Evolutionary conservation across 768 basidiomycete genomes (phyloP).

Genomic region (Rubroboletus satanas): DNA sequence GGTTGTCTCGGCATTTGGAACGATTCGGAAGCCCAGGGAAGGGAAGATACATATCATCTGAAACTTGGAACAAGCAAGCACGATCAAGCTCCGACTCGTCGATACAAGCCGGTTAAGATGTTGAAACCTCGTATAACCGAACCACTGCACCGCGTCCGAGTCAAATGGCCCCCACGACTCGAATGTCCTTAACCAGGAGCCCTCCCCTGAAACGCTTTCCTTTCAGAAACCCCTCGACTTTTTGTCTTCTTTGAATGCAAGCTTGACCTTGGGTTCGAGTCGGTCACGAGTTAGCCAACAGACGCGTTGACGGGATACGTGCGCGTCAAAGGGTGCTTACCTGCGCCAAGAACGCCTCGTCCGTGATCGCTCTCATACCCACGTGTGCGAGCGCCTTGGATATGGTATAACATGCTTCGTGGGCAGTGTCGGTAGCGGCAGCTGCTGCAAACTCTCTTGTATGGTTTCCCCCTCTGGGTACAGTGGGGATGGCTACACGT

Average conservation of each 20-base stretch:
- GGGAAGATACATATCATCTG: neutral
- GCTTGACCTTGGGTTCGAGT: slow-evolving; percentile 38
- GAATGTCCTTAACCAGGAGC: neutral
- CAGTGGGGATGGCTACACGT: slow-evolving; percentile 67
- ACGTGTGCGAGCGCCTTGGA: slow-evolving; percentile 69
- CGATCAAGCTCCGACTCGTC: no score
- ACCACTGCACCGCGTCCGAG: neutral
- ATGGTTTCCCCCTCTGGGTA: slow-evolving; percentile 71
- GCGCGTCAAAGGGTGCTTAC: slow-evolving; percentile 30
- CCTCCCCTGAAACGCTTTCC: neutral
- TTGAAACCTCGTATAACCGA: no score
- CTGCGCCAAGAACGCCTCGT: slow-evolving; percentile 57
- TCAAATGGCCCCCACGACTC: no score
- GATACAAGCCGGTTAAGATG: no score
- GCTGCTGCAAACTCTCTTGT: slow-evolving; percentile 64
- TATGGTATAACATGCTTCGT: slow-evolving; percentile 62
- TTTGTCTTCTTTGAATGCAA: slow-evolving; percentile 47
- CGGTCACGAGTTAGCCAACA: neutral
- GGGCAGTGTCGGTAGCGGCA: slow-evolving; percentile 57
- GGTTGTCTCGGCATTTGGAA: neutral
- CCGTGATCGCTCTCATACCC: slow-evolving; percentile 66
- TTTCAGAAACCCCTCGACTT: slow-evolving; percentile 9
- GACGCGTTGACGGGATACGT: neutral
- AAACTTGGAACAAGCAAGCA: no score
- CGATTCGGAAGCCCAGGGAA: neutral